These are phyloP conservation scores for Begonia fuchsioides DNA, from an alignment of 306 rosid genomes.

Conservation along the genomic window DNA sequence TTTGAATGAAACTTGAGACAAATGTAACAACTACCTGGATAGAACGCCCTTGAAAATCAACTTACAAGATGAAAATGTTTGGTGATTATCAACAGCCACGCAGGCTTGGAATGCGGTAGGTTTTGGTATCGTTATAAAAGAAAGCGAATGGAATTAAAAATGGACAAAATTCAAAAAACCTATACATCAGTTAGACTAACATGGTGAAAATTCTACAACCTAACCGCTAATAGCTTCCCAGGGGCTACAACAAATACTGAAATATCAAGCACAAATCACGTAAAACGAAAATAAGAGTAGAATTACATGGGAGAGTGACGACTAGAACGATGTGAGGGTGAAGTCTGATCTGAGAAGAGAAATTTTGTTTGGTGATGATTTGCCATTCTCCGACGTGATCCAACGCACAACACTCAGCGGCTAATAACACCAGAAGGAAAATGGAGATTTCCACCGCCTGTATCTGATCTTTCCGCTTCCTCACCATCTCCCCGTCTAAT, in stretches of 20 bases:
- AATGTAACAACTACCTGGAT: no score
- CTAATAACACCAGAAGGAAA: not conserved
- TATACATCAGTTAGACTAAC: not conserved
- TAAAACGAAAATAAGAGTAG: not conserved
- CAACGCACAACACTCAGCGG: conserved; percentile 13
- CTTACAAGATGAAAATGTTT: no score
- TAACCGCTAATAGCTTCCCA: not conserved
- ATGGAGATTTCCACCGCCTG: not conserved
- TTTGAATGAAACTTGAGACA: no score
- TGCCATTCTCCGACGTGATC: conserved; percentile 39
- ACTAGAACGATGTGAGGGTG: conserved; percentile 63
- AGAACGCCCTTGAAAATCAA: no score
- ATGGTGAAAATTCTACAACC: not conserved
- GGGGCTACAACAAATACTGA: no score
- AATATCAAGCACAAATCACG: no score
- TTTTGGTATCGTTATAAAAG: no score
- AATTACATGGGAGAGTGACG: conserved; percentile 59
- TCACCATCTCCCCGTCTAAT: no score
- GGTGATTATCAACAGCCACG: no score
- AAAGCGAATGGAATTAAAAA: not conserved
- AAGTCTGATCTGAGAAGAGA: conserved; percentile 76
- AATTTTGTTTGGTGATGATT: conserved; percentile 61
- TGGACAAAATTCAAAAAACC: not conserved
- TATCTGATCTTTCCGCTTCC: no score
- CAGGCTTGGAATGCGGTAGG: no score